Conservation (phyloP, 2,329 filamentous ascomycete genomes). For the Aspergillus aculeatus region DNA sequence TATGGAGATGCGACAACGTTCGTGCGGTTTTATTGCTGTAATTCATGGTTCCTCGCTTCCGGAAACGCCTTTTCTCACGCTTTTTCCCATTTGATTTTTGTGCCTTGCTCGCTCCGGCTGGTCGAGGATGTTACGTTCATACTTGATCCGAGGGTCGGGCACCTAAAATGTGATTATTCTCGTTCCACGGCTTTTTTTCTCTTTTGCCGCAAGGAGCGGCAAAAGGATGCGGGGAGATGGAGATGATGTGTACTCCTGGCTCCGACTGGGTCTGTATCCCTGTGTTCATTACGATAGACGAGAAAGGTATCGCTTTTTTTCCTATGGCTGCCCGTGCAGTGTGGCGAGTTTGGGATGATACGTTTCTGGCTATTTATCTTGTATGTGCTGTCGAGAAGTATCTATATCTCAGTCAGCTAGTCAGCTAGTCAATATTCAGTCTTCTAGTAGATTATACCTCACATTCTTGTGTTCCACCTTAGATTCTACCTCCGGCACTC, state of each 20-base stretch:
- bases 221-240: conserved; percentile 29
- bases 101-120: conserved; percentile 40
- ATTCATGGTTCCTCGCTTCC: conserved; percentile 30
- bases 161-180: conserved; percentile 38
- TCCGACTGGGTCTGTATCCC: conserved; percentile 31
- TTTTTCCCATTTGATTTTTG: conserved; percentile 30
- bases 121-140: conserved; percentile 38
- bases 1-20: conserved; percentile 40
- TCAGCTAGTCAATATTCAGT: too few relatives aligned
- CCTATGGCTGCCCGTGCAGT: too few relatives aligned
- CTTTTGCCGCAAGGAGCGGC: conserved; percentile 20
- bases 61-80: conserved; percentile 28
- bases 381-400: too few relatives aligned
- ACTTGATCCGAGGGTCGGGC: conserved; percentile 39
- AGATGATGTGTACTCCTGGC: conserved; percentile 26
- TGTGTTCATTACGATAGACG: conserved; percentile 32
- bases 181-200: conserved; percentile 24
- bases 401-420: background rate
- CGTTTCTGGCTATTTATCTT: too few relatives aligned
- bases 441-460: too few relatives aligned
- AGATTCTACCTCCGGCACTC: too few relatives aligned
- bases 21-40: conserved; percentile 37
- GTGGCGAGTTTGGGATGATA: too few relatives aligned
- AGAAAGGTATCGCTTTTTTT: conserved; percentile 23
- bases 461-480: too few relatives aligned